Evolutionary conservation across 192 early-diverging fungal genomes (phyloP), one percentile per base, ranked within the genome.

Genomic region (Umbelopsis ramanniana): DNA sequence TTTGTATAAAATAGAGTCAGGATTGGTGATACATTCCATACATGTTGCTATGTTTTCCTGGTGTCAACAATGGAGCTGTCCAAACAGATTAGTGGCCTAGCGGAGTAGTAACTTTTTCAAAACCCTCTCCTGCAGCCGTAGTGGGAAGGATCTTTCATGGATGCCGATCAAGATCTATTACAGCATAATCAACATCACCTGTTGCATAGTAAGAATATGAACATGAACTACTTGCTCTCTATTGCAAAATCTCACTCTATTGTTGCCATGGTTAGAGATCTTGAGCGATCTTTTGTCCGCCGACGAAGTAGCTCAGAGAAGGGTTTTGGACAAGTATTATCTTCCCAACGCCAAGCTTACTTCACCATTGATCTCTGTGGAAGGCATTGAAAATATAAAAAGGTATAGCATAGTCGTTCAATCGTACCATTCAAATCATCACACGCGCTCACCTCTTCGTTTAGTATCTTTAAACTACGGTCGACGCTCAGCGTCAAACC

Each of bases 231-330:
- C 11, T 12, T 29, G 2, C 12, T 35, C 12, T 14, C 17, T 4
- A 6, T 19, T 19, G 0, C 33, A 3, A 14, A 19, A 8, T 63
- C 57, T 63, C 57, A 63, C 26, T 29, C 33, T 19, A 9, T 21
- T 35, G 29, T 63, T 11, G 6, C 4, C 7, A 37, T 63, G 8
- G 14, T 37, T 26, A 63, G 57, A 63, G 29, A 63, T 63, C 57
- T 37, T 63, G 57, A 37, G 10, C 14, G 57, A 63, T 63, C 57
- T 63, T 37, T 63, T 63, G 29, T 63, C 57, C 29, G 29, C 37
- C 57, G 26, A 63, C 17, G 29, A 63, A 7, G 17, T 4, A 29
- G 57, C 57, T 8, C 26, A 35, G 26, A 22, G 57, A n/a, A 29
- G 57, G 33, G 33, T 63, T 14, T n/a, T 63, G 33, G 33, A 63